Conservation (phyloP, 2,329 filamentous ascomycete genomes). For the Sporothrix inflata region DNA sequence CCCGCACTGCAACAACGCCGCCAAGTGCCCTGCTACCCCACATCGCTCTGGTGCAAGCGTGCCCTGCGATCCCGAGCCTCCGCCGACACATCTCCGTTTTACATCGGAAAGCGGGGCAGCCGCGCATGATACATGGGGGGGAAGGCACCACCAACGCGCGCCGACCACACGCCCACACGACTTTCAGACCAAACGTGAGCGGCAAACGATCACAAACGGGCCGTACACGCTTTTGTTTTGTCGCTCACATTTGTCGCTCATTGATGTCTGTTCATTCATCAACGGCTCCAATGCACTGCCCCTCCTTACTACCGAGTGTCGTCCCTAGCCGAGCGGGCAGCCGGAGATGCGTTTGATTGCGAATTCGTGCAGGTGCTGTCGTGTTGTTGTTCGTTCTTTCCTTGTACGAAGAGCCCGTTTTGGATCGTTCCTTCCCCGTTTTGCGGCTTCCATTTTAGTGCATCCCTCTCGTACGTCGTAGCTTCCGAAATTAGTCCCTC, state of each 20-base stretch:
- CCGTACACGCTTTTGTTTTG: not conserved
- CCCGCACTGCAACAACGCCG: not conserved
- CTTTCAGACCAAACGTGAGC: not conserved
- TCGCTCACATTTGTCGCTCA: not conserved
- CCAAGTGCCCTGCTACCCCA: conserved; percentile 28
- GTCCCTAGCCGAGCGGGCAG: conserved; percentile 6
- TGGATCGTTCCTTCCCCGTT: not conserved
- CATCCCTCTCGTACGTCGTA: not conserved
- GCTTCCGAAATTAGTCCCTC: not conserved
- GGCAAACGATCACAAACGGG: conserved; percentile 5
- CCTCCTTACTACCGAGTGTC: conserved; percentile 9
- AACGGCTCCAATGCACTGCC: not conserved
- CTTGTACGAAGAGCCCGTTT: not conserved
- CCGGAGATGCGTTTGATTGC: not conserved
- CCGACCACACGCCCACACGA: not conserved
- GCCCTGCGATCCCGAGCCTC: conserved; percentile 29
- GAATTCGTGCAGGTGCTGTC: not conserved
- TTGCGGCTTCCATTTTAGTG: not conserved
- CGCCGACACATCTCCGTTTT: conserved; percentile 34
- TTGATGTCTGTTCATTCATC: not conserved
- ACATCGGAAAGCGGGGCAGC: not conserved
- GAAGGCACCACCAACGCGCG: conserved; percentile 2
- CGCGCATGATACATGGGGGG: not conserved
- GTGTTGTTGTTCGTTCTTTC: not conserved
- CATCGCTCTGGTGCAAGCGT: conserved; percentile 18